These are phyloP conservation scores for Neoboletus magnificus DNA, from an alignment of 768 basidiomycete species.

Conservation along the genomic window DNA sequence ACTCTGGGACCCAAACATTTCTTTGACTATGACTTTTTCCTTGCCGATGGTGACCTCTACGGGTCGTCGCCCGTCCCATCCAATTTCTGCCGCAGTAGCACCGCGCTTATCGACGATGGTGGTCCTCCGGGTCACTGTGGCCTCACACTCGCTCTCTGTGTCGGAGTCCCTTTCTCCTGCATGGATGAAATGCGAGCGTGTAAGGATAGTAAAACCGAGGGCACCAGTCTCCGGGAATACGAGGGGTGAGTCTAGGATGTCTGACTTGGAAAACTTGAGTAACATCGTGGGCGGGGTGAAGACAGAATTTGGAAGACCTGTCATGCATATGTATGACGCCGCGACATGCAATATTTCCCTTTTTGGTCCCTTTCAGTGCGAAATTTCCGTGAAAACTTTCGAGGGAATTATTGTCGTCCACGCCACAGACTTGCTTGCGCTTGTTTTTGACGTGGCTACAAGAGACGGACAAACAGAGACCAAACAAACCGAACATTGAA, in stretches of 20 bases:
- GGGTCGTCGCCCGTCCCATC: slow-evolving; percentile 53
- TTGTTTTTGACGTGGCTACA: slow-evolving; percentile 30
- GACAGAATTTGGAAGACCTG: not conserved
- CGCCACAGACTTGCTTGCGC: slow-evolving; percentile 25
- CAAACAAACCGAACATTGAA: slow-evolving; percentile 30
- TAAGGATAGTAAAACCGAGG: slow-evolving; percentile 48
- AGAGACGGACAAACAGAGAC: slow-evolving; percentile 24
- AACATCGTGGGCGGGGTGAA: slow-evolving; percentile 39
- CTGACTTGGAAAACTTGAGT: slow-evolving; percentile 55
- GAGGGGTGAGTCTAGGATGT: slow-evolving; percentile 56
- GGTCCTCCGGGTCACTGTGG: slow-evolving; percentile 38
- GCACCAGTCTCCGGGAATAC: slow-evolving; percentile 51
- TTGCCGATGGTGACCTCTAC: slow-evolving; percentile 47
- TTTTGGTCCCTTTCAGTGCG: not conserved
- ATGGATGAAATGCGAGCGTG: slow-evolving; percentile 34
- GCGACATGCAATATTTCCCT: not conserved
- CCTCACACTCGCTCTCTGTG: slow-evolving; percentile 27
- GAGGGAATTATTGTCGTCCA: not conserved
- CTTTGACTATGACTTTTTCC: slow-evolving; percentile 48
- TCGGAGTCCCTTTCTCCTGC: slow-evolving; percentile 27
- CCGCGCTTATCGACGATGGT: slow-evolving; percentile 43
- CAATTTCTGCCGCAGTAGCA: slow-evolving; percentile 42
- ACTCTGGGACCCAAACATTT: slow-evolving; percentile 56
- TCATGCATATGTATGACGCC: not conserved
- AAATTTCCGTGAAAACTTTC: slow-evolving; percentile 5